Percentiles rank a stretch among this genome's conserved stretches.
These are phyloP conservation scores for Daldinia grandis DNA, from an alignment of 495 filamentous ascomycete genomes.

Conservation along the genomic window DNA sequence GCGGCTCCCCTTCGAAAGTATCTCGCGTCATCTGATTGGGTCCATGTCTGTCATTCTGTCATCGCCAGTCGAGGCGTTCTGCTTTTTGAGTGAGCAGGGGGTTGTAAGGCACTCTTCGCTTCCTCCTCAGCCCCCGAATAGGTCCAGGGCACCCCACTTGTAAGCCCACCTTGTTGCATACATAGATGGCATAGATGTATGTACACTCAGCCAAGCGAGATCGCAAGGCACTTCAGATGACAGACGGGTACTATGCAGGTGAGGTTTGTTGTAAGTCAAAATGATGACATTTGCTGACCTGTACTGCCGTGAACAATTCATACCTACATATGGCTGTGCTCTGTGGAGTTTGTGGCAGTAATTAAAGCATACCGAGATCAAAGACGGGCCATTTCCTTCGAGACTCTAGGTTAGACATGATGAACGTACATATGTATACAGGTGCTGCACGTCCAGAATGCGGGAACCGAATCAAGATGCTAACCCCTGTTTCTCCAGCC, in stretches of 20 bases:
- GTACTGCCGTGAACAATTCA: conserved; percentile 5
- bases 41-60: conserved; percentile 34
- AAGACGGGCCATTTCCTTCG: conserved; percentile 20
- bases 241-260: conserved; percentile 11
- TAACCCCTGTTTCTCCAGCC: conserved; percentile 25
- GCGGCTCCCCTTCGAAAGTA: conserved; percentile 29
- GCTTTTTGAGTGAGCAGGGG: conserved; percentile 31
- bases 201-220: conserved; percentile 20
- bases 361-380: conserved; percentile 23
- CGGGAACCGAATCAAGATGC: conserved; percentile 14
- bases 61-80: conserved; percentile 37
- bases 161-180: conserved; percentile 25
- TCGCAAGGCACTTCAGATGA: conserved; percentile 35
- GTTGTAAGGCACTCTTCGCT: conserved; percentile 43
- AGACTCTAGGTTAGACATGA: neutral
- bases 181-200: neutral
- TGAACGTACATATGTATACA: neutral
- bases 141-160: conserved; percentile 35
- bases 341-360: conserved; percentile 34
- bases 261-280: conserved; percentile 19
- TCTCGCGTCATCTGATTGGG: conserved; percentile 29
- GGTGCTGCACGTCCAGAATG: conserved; percentile 1
- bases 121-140: conserved; percentile 46
- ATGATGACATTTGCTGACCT: conserved; percentile 30
- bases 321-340: conserved; percentile 28